Evolutionary conservation across 108 stramenopile genomes (phyloP).

Genomic region (Cyclotella choctawhatcheeana): DNA sequence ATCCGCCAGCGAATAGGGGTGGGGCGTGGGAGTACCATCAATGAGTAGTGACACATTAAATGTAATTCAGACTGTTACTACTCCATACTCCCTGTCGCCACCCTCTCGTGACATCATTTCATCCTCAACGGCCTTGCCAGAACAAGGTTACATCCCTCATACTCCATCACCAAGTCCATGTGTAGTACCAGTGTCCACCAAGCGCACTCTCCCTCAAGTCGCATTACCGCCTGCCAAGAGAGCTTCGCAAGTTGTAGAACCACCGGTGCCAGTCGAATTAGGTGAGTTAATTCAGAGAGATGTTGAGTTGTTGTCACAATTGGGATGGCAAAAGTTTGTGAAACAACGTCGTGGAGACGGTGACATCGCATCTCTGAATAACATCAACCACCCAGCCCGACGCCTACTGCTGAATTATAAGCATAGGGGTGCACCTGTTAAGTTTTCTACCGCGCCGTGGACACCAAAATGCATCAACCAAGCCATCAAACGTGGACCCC

Average conservation of each 20-base stretch:
- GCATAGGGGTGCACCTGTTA: not conserved
- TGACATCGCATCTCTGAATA: not conserved
- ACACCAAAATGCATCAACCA: not conserved
- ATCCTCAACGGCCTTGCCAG: no score
- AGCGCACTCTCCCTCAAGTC: not conserved
- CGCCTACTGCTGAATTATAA: slow-evolving; percentile 3
- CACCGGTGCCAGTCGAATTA: not conserved
- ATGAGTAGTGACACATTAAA: not conserved
- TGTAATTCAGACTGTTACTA: not conserved
- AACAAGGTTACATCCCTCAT: no score
- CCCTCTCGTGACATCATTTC: not conserved
- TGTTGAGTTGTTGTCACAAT: slow-evolving; percentile 12
- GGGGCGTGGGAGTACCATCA: not conserved
- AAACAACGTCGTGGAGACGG: not conserved
- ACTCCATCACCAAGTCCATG: no score
- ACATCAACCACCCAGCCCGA: slow-evolving; percentile 13
- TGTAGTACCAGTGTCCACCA: not conserved
- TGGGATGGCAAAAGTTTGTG: slow-evolving; percentile 12
- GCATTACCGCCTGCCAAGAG: not conserved
- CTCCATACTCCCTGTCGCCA: not conserved
- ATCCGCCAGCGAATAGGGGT: not conserved
- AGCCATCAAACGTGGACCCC: slow-evolving; percentile 30
- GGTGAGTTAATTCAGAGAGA: slow-evolving; percentile 11
- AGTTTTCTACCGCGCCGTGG: slow-evolving; percentile 19
- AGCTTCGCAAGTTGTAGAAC: not conserved